These are phyloP conservation scores for Metarhizium robertsii DNA, from an alignment of 2,329 filamentous ascomycete species.

Conservation along the genomic window DNA sequence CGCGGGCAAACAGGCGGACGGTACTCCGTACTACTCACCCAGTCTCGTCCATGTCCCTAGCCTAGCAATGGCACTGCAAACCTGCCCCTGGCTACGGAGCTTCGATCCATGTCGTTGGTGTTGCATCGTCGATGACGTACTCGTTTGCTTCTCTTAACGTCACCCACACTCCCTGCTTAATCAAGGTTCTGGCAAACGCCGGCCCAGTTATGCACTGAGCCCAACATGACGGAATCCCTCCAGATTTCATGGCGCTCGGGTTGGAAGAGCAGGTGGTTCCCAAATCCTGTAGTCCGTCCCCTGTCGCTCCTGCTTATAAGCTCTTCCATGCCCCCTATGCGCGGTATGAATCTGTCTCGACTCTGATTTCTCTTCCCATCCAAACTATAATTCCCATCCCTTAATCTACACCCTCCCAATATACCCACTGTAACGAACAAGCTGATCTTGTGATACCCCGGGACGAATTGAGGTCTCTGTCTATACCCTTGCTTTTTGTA, in stretches of 20 bases:
- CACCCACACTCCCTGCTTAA: slow-evolving; percentile 15
- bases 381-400: slow-evolving; percentile 8
- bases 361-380: slow-evolving; percentile 4
- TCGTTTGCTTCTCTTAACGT: slow-evolving; percentile 23
- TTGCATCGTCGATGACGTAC: slow-evolving; percentile 21
- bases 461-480: slow-evolving; percentile 1
- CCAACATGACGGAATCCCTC: neutral
- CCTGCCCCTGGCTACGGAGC: slow-evolving; percentile 5
- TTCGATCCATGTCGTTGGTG: slow-evolving; percentile 4
- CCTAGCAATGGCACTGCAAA: neutral
- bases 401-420: slow-evolving; percentile 5
- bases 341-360: neutral
- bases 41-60: too few relatives aligned
- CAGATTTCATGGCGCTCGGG: neutral
- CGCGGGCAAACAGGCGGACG: too few relatives aligned
- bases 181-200: slow-evolving; percentile 10
- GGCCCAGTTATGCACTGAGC: neutral
- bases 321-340: neutral
- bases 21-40: too few relatives aligned
- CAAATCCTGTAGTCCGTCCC: neutral
- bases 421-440: slow-evolving; percentile 12
- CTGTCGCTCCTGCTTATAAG: slow-evolving; percentile 2
- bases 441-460: slow-evolving; percentile 21
- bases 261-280: neutral
- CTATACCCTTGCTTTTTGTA: neutral